Evolutionary conservation across 176 grass and related monocot species (phyloP), one percentile per base, ranked within the genome.

Genomic region (Oryza punctata): DNA sequence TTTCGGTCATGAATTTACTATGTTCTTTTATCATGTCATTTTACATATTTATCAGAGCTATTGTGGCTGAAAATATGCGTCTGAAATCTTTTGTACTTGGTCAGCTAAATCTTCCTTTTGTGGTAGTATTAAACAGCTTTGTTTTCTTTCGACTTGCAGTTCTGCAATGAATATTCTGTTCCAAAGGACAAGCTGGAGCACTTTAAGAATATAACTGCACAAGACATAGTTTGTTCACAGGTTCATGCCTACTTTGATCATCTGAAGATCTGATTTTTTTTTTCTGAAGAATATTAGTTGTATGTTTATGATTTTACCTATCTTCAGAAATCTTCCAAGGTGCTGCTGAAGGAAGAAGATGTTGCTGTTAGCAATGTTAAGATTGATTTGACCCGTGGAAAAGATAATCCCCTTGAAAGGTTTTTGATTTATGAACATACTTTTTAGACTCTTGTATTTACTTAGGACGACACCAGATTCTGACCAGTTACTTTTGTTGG

Each of bases 101-200:
- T 75, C 25, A 84, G 70, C 76, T 89, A 43, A 71, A 33, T 78
- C 71, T 27, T 26, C 57, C 43, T 76, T 38, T 72, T 73, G 24
- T 67, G 21, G 44, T 70, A 63, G 27, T 63, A 26, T 87, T 44
- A 73, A 46, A 29, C 18, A 38, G 8, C 67, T 68, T 25, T 59
- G 45, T 50, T 29, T 70, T 57, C 54, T 78, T 76, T 60, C 54
- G n/a, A n/a, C n/a, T 80, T 84, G 50, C 54, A 98, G 96, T 98
- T 98, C 82, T 98, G 96, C 84, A 98, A 98, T 61, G 79, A 98
- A 14, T 98, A 95, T 87, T 88, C 96, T 76, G 96, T 98, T 89
- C 96, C 96, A 76, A 98, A 88, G 78, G 92, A 98, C 60, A 95
- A 91, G 33, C 84, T 98, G 63, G 87, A 98, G 63, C 78, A 98